phyloP scores from a whole-genome alignment of 768 basidiomycete species.

The Paxillus ammoniavirescens region DNA sequence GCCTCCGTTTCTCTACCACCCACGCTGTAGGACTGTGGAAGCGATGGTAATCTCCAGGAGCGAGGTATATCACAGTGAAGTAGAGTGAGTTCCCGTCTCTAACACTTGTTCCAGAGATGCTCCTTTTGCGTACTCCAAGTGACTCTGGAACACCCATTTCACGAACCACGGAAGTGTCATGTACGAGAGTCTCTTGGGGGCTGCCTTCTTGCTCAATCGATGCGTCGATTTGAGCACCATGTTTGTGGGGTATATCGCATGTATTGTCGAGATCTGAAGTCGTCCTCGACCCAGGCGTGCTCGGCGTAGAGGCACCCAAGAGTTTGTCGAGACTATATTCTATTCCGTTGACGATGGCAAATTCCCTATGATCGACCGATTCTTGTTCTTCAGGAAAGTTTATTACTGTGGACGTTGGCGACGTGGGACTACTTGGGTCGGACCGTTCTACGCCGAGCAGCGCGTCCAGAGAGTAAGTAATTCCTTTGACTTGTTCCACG shows the following conservation, averaged over 20 bases:
- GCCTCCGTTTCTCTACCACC: slow-evolving; percentile 95
- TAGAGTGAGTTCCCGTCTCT: slow-evolving; percentile 84
- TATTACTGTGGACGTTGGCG: slow-evolving; percentile 41
- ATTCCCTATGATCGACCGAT: slow-evolving; percentile 81
- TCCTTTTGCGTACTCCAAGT: slow-evolving; percentile 30
- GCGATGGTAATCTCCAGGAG: slow-evolving; percentile 97
- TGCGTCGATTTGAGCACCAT: slow-evolving; percentile 71
- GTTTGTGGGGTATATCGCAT: slow-evolving; percentile 46
- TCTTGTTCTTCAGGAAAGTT: slow-evolving; percentile 42
- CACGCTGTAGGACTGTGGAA: slow-evolving; percentile 96
- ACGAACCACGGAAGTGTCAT: slow-evolving; percentile 69
- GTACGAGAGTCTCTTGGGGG: slow-evolving; percentile 55
- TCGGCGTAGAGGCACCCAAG: slow-evolving; percentile 53
- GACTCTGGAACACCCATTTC: slow-evolving; percentile 61
- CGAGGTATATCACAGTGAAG: slow-evolving; percentile 95
- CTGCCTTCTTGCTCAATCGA: slow-evolving; percentile 61
- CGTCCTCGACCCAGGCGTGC: slow-evolving; percentile 37
- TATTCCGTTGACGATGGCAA: slow-evolving; percentile 96
- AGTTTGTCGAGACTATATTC: slow-evolving; percentile 92
- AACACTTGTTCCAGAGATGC: slow-evolving; percentile 46
- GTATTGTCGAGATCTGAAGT: slow-evolving; percentile 19
- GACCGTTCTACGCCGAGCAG: slow-evolving; percentile 73
- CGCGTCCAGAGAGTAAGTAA: slow-evolving; percentile 94
- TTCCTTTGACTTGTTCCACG: slow-evolving; percentile 97
- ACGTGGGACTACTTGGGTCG: slow-evolving; percentile 41